Evolutionary conservation across 345 rosid species (phyloP).

Genomic region (Melastoma malabathricum): DNA sequence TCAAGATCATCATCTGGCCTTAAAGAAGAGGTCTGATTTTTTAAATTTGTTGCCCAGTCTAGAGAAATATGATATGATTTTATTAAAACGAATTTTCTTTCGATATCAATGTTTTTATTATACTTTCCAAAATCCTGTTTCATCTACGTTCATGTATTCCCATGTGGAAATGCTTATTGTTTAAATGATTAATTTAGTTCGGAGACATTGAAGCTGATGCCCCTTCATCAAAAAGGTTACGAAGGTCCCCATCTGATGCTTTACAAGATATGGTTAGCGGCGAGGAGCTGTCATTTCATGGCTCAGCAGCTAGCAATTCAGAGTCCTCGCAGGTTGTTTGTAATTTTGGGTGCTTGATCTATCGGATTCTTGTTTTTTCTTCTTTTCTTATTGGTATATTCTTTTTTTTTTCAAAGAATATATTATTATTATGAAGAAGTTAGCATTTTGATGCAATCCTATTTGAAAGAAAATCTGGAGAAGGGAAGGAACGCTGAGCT

Average conservation of each 20-base stretch:
- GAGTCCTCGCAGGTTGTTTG: slow-evolving; percentile 73
- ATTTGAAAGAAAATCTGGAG: too few relatives aligned
- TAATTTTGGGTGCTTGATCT: too few relatives aligned
- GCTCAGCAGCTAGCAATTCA: slow-evolving; percentile 57
- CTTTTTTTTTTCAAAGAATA: too few relatives aligned
- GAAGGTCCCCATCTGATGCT: slow-evolving; percentile 64
- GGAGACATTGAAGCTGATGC: slow-evolving; percentile 87
- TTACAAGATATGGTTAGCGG: slow-evolving; percentile 79
- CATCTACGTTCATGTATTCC: not conserved
- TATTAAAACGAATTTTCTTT: not conserved
- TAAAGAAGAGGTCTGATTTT: slow-evolving; percentile 65
- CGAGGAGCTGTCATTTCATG: slow-evolving; percentile 88
- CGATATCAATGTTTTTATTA: slow-evolving; percentile 2
- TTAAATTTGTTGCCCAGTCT: not conserved
- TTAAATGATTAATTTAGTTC: slow-evolving; percentile 32
- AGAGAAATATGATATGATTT: not conserved
- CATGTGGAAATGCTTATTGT: slow-evolving; percentile 4
- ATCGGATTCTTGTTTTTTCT: slow-evolving; percentile 1
- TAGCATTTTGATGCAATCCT: too few relatives aligned
- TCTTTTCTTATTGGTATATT: not conserved
- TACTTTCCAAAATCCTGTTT: not conserved
- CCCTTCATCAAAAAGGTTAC: slow-evolving; percentile 66
- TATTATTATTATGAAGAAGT: too few relatives aligned
- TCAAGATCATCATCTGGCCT: slow-evolving; percentile 43
- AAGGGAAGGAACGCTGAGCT: too few relatives aligned